phyloP scores from a whole-genome alignment of 805 yeast genomes.

The Barnettozyma wickerhamii region DNA sequence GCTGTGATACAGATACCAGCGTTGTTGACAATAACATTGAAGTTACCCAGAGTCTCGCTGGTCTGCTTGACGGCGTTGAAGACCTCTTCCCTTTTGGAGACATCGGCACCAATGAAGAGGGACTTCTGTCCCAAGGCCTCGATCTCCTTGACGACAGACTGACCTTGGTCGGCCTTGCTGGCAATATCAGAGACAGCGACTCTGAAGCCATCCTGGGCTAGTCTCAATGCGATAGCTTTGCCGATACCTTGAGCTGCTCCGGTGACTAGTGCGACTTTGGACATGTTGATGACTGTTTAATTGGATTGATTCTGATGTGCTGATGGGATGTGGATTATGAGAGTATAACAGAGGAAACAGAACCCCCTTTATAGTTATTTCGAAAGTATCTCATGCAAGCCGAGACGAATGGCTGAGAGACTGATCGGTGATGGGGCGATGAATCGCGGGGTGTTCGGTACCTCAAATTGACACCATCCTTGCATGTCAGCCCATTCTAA shows the following conservation, averaged over 20 bases:
- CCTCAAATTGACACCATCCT: no score
- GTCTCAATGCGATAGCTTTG: conserved; percentile 71
- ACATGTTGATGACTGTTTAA: conserved; percentile 3
- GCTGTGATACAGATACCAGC: conserved; percentile 31
- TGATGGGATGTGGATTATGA: no score
- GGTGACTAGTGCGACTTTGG: conserved; percentile 61
- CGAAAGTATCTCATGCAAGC: no score
- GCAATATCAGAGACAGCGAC: conserved; percentile 27
- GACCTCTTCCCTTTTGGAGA: conserved; percentile 22
- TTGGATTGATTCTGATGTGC: no score
- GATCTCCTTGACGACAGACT: conserved; percentile 21
- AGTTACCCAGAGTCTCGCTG: conserved; percentile 27
- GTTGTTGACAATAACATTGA: conserved; percentile 34
- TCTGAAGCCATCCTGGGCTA: conserved; percentile 67
- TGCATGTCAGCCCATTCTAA: no score
- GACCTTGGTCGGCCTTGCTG: conserved; percentile 22
- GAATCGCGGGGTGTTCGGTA: no score
- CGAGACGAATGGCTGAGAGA: no score
- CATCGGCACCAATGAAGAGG: conserved; percentile 25
- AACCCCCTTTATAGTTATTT: no score
- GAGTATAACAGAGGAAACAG: no score
- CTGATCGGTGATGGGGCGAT: no score
- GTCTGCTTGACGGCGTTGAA: conserved; percentile 27
- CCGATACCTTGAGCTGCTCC: conserved; percentile 94
- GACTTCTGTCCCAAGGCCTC: conserved; percentile 19